Base-by-base conservation (phyloP, 164 flowering plant species). In the Annona cherimola region DNA sequence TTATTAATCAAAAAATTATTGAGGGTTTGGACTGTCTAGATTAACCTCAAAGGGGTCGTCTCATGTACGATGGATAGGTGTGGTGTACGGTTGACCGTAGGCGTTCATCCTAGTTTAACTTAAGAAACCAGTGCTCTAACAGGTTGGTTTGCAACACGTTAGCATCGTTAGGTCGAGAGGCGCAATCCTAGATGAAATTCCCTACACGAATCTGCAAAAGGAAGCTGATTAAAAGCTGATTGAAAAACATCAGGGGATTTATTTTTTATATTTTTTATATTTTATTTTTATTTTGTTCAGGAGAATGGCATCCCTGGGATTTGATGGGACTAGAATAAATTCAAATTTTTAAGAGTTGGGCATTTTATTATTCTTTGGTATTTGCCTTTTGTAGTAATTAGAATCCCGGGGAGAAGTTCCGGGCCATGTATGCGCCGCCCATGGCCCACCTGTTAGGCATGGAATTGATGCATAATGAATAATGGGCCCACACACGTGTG, bases 151-250 rank as follows among this genome's bases (percentile, higher is more conserved):
- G 35, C 35, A 26, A 26, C 35, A 26, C 35, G 35, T 26, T 26
- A 26, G 35, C 35, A 26, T 26, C 35, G 35, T 26, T 26, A 64
- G 41, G 45, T 41, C 67, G 41, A 64, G 67, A 41, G 14, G 11
- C 18, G 18, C 43, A 63, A 63, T 16, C 45, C 41, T 4, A 63
- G 67, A 64, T 64, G 18, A 64, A 64, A 50, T 50, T 64, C 14
- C 44, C 66, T 7, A 26, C 41, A 64, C 67, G 41, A 64, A 63
- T 41, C 66, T 63, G 40, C n/a, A 63, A 63, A 63, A 63, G 66
- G 40, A 63, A 18, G 63, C 14, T 41, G 40, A 63, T 35, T 64
- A 44, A 41, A 64, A 64, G 67, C n/a, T 64, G 4, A 41, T 61
- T 35, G 44, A 41, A 16, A 61, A 64, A 14, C 41, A 64, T 64